Conservation (phyloP, 2,329 filamentous ascomycete species). For the Rhinocladiella similis region DNA sequence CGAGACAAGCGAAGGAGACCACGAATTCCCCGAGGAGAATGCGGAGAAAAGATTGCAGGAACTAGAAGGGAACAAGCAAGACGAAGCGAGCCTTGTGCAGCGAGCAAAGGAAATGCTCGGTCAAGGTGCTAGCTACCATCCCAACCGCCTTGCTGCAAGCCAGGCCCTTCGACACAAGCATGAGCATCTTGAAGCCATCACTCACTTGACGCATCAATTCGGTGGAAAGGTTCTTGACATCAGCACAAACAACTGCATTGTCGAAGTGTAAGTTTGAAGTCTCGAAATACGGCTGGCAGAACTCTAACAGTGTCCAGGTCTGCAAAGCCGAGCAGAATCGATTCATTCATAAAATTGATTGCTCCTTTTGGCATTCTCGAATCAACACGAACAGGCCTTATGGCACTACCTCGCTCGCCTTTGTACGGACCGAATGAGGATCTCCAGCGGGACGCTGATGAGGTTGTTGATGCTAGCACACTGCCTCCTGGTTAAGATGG, state of each 20-base stretch:
- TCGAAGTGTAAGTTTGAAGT: conserved; percentile 74
- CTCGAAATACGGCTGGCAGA: conserved; percentile 24
- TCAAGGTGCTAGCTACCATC: conserved; percentile 72
- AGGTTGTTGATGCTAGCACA: conserved; percentile 91
- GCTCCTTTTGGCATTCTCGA: conserved; percentile 94
- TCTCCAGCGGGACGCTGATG: conserved; percentile 81
- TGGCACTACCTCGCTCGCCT: conserved; percentile 93
- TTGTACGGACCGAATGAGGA: conserved; percentile 74
- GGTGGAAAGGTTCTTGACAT: conserved; percentile 97
- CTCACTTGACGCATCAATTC: conserved; percentile 95
- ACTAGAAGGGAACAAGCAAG: conserved; percentile 40
- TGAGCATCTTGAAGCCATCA: conserved; percentile 94
- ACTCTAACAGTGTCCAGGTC: conserved; percentile 55
- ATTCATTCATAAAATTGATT: conserved; percentile 96
- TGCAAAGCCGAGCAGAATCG: conserved; percentile 89
- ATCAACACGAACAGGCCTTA: conserved; percentile 90
- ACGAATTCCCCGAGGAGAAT: conserved; percentile 37
- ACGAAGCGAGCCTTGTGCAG: conserved; percentile 25
- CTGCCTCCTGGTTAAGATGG: conserved; percentile 80
- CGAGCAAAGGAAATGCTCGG: conserved; percentile 28
- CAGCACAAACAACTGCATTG: conserved; percentile 97
- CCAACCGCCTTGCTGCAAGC: conserved; percentile 78
- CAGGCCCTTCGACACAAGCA: conserved; percentile 95
- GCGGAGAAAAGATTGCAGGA: conserved; percentile 32
- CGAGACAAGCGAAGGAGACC: conserved; percentile 27